phyloP scores from a whole-genome alignment of 2,329 filamentous ascomycete genomes.

The Pseudopithomyces chartarum region DNA sequence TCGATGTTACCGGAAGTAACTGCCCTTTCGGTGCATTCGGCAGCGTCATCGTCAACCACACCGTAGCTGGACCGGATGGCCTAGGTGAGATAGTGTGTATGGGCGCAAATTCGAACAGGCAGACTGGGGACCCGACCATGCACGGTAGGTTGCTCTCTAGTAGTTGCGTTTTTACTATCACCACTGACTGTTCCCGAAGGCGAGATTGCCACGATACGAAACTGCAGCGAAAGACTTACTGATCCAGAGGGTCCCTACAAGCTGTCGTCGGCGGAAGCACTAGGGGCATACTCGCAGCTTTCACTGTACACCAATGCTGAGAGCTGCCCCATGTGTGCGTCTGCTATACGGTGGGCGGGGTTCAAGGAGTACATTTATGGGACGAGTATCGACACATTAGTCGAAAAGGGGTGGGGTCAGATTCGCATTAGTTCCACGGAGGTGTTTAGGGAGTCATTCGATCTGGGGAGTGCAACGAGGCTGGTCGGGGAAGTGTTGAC shows the following conservation, averaged over 20 bases:
- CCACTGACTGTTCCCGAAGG: not conserved
- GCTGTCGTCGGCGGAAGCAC: conserved; percentile 23
- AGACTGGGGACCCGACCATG: conserved; percentile 58
- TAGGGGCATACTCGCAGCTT: not conserved
- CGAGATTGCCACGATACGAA: not conserved
- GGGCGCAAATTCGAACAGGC: conserved; percentile 25
- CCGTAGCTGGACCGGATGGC: conserved; percentile 31
- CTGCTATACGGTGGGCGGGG: conserved; percentile 2
- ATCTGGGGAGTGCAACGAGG: not conserved
- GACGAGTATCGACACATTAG: not conserved
- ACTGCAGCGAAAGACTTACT: not conserved
- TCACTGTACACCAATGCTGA: conserved; percentile 3
- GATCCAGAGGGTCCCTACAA: conserved; percentile 44
- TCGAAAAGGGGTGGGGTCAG: conserved; percentile 2
- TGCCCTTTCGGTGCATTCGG: conserved; percentile 1
- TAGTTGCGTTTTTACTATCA: conserved; percentile 38
- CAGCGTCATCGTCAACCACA: not conserved
- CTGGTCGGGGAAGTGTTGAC: conserved; percentile 1
- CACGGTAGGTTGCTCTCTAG: conserved; percentile 41
- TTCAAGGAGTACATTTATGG: conserved; percentile 3
- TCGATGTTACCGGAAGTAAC: conserved; percentile 27
- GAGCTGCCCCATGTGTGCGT: not conserved
- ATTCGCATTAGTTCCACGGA: not conserved
- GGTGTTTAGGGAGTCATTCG: not conserved
- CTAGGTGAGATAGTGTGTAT: conserved; percentile 16